Percentiles rank a stretch among this genome's conserved stretches.
These are phyloP conservation scores for Talaromyces sp. DNA, from an alignment of 2,329 filamentous ascomycete species.

Conservation along the genomic window DNA sequence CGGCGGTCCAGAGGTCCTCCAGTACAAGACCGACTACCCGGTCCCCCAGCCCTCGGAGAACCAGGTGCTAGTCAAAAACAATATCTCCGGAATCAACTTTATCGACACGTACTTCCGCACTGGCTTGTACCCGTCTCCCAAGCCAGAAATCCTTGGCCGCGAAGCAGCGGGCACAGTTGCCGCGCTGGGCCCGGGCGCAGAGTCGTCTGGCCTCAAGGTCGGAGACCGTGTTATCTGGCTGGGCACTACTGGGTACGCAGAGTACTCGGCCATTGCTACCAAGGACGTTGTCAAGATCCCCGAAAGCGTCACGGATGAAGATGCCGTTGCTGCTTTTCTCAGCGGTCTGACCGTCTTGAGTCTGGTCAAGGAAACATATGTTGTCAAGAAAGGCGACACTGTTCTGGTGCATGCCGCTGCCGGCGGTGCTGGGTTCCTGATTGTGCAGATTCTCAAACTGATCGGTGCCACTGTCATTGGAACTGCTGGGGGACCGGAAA, in stretches of 20 bases:
- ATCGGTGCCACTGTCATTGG: slow-evolving; percentile 75
- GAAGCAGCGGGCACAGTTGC: slow-evolving; percentile 72
- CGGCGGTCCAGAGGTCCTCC: slow-evolving; percentile 65
- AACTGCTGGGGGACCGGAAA: slow-evolving; percentile 68
- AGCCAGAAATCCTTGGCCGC: slow-evolving; percentile 72
- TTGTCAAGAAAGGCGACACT: slow-evolving; percentile 71
- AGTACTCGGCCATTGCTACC: slow-evolving; percentile 53
- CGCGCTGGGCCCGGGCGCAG: slow-evolving; percentile 49
- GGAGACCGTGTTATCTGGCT: slow-evolving; percentile 72
- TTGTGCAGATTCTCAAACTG: slow-evolving; percentile 67
- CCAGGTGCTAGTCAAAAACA: slow-evolving; percentile 75
- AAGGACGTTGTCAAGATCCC: slow-evolving; percentile 59
- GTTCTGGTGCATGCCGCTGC: slow-evolving; percentile 80
- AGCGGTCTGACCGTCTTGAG: slow-evolving; percentile 81
- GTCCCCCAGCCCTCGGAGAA: slow-evolving; percentile 64
- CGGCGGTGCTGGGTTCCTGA: slow-evolving; percentile 70
- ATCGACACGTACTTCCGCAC: slow-evolving; percentile 90
- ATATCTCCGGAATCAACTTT: slow-evolving; percentile 75
- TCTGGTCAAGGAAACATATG: slow-evolving; percentile 66
- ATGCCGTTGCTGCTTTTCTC: slow-evolving; percentile 64
- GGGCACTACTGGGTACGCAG: slow-evolving; percentile 50
- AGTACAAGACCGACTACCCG: slow-evolving; percentile 65
- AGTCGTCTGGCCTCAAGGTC: slow-evolving; percentile 51
- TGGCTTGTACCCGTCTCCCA: slow-evolving; percentile 68
- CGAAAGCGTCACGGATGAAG: slow-evolving; percentile 52